phyloP scores from a whole-genome alignment of 495 filamentous ascomycete genomes.

The Aspergillus indologenus region DNA sequence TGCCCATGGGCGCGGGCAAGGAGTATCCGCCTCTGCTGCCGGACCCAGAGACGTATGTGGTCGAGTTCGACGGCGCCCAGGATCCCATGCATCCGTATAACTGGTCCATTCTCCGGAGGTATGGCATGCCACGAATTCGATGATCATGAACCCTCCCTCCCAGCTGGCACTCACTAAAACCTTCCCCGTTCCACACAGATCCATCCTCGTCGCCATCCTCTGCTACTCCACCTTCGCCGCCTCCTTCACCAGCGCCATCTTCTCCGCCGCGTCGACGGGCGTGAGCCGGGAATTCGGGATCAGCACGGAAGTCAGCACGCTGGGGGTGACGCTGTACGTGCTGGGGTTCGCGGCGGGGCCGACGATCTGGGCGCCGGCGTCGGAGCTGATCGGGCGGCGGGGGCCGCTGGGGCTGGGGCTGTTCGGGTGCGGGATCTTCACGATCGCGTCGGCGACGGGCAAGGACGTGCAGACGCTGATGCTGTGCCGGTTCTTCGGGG shows the following conservation, averaged over 20 bases:
- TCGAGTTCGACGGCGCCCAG: conserved; percentile 50
- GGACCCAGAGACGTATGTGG: conserved; percentile 41
- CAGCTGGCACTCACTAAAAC: neutral
- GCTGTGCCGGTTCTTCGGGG: conserved; percentile 50
- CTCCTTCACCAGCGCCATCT: conserved; percentile 53
- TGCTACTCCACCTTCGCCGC: conserved; percentile 50
- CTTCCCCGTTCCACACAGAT: conserved; percentile 14
- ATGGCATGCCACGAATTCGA: neutral
- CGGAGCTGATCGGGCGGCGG: conserved; percentile 71
- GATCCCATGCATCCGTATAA: conserved; percentile 55
- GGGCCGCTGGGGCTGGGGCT: conserved; percentile 52
- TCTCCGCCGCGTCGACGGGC: conserved; percentile 46
- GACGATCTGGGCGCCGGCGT: conserved; percentile 62
- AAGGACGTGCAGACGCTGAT: conserved; percentile 56
- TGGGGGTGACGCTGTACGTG: conserved; percentile 55
- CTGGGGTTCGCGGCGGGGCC: conserved; percentile 54
- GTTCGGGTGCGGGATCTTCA: conserved; percentile 52
- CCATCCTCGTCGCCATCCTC: conserved; percentile 34
- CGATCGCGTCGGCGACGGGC: conserved; percentile 52
- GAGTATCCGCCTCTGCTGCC: conserved; percentile 44
- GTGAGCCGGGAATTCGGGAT: conserved; percentile 47
- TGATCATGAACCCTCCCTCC: no score
- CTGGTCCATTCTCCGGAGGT: conserved; percentile 40
- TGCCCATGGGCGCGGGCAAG: conserved; percentile 29
- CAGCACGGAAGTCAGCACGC: conserved; percentile 43